phyloP scores from a whole-genome alignment of 2,329 filamentous ascomycete species.

The Grosmannia penicillata region DNA sequence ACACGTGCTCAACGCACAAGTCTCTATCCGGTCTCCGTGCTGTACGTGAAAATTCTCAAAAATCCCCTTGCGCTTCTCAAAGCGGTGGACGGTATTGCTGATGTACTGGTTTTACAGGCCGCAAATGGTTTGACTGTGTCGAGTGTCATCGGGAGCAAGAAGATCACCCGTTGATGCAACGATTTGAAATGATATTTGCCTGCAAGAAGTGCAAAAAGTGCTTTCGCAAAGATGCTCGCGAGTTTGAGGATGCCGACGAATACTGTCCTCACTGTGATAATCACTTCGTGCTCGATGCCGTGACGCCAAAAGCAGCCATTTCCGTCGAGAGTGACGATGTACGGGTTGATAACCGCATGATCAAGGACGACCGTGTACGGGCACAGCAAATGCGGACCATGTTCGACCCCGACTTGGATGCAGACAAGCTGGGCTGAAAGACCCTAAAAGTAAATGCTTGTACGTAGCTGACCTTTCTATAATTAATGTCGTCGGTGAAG shows the following conservation, averaged over 20 bases:
- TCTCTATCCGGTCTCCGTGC: constrained; percentile 88
- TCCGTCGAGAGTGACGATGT: constrained; percentile 86
- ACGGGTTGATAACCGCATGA: constrained; percentile 73
- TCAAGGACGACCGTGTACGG: constrained; percentile 74
- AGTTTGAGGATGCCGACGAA: constrained; percentile 95
- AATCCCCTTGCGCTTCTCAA: neutral
- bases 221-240: constrained; percentile 83
- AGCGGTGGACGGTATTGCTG: neutral
- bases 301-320: constrained; percentile 67
- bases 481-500: too few relatives aligned
- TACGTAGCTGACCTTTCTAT: too few relatives aligned
- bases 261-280: constrained; percentile 99
- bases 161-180: constrained; percentile 59
- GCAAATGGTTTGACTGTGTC: constrained; percentile 97
- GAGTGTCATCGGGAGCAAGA: constrained; percentile 82
- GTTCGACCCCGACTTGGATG: constrained; percentile 62
- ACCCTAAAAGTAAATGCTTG: too few relatives aligned
- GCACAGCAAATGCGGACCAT: constrained; percentile 44
- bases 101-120: constrained; percentile 34
- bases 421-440: constrained; percentile 58
- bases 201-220: constrained; percentile 99
- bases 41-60: constrained; percentile 45
- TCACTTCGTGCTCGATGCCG: constrained; percentile 86
- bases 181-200: constrained; percentile 79
- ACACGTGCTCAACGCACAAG: constrained; percentile 96